Conservation (phyloP, 371 early-diverging fungal genomes). For the Actinomortierella wolfii region DNA sequence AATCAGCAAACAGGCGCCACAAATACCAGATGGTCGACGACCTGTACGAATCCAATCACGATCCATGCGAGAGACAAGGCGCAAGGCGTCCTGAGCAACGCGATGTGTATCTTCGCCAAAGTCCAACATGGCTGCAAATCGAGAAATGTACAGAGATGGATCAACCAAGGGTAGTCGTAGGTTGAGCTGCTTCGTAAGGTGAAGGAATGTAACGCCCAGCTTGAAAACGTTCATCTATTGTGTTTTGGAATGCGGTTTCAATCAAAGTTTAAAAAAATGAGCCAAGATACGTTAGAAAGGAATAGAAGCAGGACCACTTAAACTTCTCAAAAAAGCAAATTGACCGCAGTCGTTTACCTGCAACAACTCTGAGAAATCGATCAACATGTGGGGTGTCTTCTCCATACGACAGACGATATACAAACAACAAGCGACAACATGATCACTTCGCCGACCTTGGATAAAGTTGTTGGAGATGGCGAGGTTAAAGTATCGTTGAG, state of each 20-base stretch:
- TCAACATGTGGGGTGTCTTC: constrained; percentile 93
- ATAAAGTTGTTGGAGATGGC: constrained; percentile 93
- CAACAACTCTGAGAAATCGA: constrained; percentile 96
- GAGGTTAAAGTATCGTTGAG: constrained; percentile 93
- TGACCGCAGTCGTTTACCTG: constrained; percentile 51
- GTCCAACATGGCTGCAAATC: constrained; percentile 93
- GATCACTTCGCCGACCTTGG: constrained; percentile 85
- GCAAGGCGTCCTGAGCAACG: constrained; percentile 84
- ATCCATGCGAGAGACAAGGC: constrained; percentile 95
- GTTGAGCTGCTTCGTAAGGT: constrained; percentile 77
- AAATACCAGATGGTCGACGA: constrained; percentile 97
- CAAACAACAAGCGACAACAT: constrained; percentile 95
- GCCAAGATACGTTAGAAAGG: background rate
- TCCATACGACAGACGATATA: constrained; percentile 96
- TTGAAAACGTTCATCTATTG: constrained; percentile 86
- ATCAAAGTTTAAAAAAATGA: no score
- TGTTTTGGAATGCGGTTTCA: no score
- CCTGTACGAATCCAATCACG: constrained; percentile 99
- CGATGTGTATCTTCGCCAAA: constrained; percentile 89
- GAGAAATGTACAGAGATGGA: constrained; percentile 94
- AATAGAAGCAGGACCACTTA: constrained; percentile 8
- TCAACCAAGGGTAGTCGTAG: constrained; percentile 91
- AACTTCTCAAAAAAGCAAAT: constrained; percentile 3
- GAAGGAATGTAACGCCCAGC: constrained; percentile 93
- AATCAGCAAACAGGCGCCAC: constrained; percentile 96